A percentile compares a stretch with the other conserved stretches of the same genome.
These are phyloP conservation scores for Fusarium sororula DNA, from an alignment of 2,329 filamentous ascomycete species.

Conservation along the genomic window DNA sequence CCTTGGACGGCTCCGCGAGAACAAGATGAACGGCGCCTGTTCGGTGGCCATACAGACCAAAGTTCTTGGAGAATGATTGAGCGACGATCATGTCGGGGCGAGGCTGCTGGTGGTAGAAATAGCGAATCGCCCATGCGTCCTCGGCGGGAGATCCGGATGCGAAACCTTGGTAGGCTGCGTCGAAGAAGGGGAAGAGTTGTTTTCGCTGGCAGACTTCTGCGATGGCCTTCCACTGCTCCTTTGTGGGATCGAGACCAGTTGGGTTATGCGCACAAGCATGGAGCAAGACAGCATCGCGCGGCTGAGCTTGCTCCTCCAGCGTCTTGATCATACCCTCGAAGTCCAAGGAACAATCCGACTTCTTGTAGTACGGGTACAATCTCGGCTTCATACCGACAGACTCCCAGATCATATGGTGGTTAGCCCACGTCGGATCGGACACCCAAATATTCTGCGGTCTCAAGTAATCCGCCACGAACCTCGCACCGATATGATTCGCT, in stretches of 20 bases:
- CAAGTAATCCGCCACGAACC: slow-evolving; percentile 93
- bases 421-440: slow-evolving; percentile 95
- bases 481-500: slow-evolving; percentile 88
- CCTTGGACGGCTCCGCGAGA: slow-evolving; percentile 85
- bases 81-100: slow-evolving; percentile 87
- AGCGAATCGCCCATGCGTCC: slow-evolving; percentile 88
- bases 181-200: slow-evolving; percentile 96
- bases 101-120: slow-evolving; percentile 72
- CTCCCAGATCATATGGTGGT: slow-evolving; percentile 97
- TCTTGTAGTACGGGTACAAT: slow-evolving; percentile 92
- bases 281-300: slow-evolving; percentile 84
- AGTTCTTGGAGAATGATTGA: slow-evolving; percentile 97
- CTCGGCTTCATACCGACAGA: slow-evolving; percentile 83
- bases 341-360: slow-evolving; percentile 86
- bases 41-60: slow-evolving; percentile 96
- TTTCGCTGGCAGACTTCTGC: slow-evolving; percentile 77
- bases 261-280: slow-evolving; percentile 98
- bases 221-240: slow-evolving; percentile 93
- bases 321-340: slow-evolving; percentile 84
- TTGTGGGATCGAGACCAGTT: slow-evolving; percentile 91
- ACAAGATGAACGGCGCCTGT: slow-evolving; percentile 96
- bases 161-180: slow-evolving; percentile 97
- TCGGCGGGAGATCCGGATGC: slow-evolving; percentile 86
- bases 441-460: slow-evolving; percentile 82
- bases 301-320: slow-evolving; percentile 71